Percentiles rank a stretch among this genome's conserved stretches.
These are phyloP conservation scores for Psilocybe cubensis DNA, from an alignment of 768 basidiomycete genomes.

Conservation along the genomic window DNA sequence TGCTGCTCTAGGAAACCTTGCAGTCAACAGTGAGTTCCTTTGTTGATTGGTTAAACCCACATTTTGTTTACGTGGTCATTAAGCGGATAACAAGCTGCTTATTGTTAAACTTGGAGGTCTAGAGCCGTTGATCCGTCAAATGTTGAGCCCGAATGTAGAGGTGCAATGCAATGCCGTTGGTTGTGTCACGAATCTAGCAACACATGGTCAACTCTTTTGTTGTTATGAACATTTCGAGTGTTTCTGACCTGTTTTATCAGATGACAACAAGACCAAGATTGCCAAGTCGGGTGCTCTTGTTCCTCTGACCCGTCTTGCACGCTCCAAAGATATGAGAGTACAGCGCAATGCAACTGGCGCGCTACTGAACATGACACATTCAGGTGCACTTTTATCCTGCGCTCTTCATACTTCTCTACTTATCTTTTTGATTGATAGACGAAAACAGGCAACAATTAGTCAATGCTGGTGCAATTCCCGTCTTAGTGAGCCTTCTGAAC, in stretches of 20 bases:
- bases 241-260: constrained; percentile 40
- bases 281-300: constrained; percentile 99
- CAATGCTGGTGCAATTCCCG: constrained; percentile 97
- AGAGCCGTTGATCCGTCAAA: constrained; percentile 97
- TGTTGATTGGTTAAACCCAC: neutral
- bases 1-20: constrained; percentile 95
- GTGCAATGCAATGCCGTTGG: constrained; percentile 99
- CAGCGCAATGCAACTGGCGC: constrained; percentile 99
- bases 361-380: constrained; percentile 98
- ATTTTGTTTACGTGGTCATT: neutral
- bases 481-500: constrained; percentile 91
- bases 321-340: constrained; percentile 99
- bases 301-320: constrained; percentile 92
- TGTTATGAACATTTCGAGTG: neutral
- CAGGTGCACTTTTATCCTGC: constrained; percentile 57
- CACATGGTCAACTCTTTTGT: constrained; percentile 72
- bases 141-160: constrained; percentile 98
- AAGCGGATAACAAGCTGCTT: constrained; percentile 98
- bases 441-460: constrained; percentile 99
- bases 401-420: constrained; percentile 1
- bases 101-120: constrained; percentile 98
- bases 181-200: constrained; percentile 98
- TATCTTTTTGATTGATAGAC: constrained; percentile 51
- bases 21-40: constrained; percentile 86
- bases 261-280: constrained; percentile 99